Evolutionary conservation across 345 rosid genomes (phyloP).

Genomic region (Salix brachista): DNA sequence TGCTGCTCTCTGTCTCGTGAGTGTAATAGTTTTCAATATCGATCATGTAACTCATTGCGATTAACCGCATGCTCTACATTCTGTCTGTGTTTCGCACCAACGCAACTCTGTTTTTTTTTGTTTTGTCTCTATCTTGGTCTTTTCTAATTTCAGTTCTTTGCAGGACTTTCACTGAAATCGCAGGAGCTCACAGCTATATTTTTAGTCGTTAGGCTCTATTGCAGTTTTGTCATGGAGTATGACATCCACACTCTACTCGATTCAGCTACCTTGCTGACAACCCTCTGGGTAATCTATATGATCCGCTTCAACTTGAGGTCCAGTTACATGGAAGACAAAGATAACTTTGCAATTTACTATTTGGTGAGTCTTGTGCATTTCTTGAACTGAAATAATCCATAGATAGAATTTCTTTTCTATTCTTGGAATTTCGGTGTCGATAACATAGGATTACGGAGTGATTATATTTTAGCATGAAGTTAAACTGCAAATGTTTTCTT

Average conservation of each 20-base stretch:
- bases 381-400: neutral
- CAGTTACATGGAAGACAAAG: constrained; percentile 94
- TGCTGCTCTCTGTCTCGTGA: neutral
- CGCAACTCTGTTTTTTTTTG: neutral
- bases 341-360: constrained; percentile 85
- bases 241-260: constrained; percentile 96
- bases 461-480: neutral
- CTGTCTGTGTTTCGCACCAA: neutral
- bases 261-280: constrained; percentile 80
- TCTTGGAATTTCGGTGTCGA: neutral
- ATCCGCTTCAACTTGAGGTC: constrained; percentile 83
- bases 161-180: constrained; percentile 91
- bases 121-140: neutral
- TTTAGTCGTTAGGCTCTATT: constrained; percentile 83
- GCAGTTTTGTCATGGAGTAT: constrained; percentile 97
- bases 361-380: constrained; percentile 50
- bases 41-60: neutral
- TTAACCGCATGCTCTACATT: neutral
- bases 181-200: constrained; percentile 95
- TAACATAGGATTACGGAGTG: neutral
- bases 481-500: neutral
- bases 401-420: neutral
- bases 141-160: constrained; percentile 16
- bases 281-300: constrained; percentile 96
- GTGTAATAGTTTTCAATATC: neutral